Percentiles rank a stretch among this genome's conserved stretches.
phyloP scores from a whole-genome alignment of 1,284 basidiomycete species.

The Paramarasmius palmivorus region DNA sequence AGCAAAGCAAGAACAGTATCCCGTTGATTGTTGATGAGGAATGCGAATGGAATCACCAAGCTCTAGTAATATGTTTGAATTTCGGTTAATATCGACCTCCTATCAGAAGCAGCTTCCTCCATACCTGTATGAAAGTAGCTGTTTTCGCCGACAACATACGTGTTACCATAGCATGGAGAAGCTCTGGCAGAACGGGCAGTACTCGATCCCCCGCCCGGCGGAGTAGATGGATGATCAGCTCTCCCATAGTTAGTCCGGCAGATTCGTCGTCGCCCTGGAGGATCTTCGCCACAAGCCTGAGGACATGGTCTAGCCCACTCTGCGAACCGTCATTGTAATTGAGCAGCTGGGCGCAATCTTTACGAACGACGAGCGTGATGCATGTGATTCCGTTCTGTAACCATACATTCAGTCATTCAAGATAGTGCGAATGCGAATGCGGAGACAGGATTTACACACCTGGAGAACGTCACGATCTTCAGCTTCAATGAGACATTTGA shows the following conservation, averaged over 20 bases:
- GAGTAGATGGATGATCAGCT: constrained; percentile 91
- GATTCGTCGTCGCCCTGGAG: constrained; percentile 82
- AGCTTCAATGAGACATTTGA: constrained; percentile 62
- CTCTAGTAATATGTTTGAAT: constrained; percentile 46
- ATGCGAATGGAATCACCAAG: constrained; percentile 90
- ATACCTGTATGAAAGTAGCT: constrained; percentile 85
- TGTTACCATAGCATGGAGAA: constrained; percentile 81
- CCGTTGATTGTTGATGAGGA: constrained; percentile 84
- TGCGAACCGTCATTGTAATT: constrained; percentile 73
- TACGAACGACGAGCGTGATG: constrained; percentile 84
- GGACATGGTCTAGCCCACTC: constrained; percentile 73
- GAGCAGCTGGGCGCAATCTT: constrained; percentile 81
- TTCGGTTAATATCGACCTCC: not conserved
- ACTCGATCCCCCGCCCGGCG: constrained; percentile 79
- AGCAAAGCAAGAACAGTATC: constrained; percentile 78
- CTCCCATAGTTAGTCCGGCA: constrained; percentile 90
- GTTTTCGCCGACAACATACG: constrained; percentile 85
- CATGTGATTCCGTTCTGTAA: constrained; percentile 79
- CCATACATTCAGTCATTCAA: constrained; percentile 3
- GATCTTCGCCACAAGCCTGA: constrained; percentile 75
- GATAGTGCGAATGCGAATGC: constrained; percentile 3
- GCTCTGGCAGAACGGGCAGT: constrained; percentile 80
- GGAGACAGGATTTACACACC: constrained; percentile 38
- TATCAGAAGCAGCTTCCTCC: constrained; percentile 16
- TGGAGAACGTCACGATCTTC: constrained; percentile 88